Evolutionary conservation across 441 rosid genomes (phyloP).

Genomic region (Erysimum pusillum): DNA sequence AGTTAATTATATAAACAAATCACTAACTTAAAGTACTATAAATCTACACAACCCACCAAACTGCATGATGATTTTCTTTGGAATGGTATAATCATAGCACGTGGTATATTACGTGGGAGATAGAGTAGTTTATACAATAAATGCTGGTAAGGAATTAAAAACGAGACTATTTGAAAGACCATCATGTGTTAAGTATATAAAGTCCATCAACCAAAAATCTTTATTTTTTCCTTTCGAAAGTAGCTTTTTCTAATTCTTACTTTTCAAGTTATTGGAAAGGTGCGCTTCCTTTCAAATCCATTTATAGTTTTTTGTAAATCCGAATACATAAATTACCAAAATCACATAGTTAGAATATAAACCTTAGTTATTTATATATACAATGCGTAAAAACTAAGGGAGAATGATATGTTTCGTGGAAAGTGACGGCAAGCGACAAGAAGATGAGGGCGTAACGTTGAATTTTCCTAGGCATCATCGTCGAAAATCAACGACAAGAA

Average conservation of each 20-base stretch:
- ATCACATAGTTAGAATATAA: background rate
- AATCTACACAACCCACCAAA: conserved; percentile 15
- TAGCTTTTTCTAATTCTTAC: conserved; percentile 19
- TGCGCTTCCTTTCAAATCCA: background rate
- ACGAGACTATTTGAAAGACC: background rate
- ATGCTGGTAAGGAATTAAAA: background rate
- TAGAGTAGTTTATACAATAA: background rate
- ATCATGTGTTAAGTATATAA: background rate
- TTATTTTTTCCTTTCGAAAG: conserved; percentile 1
- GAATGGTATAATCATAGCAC: background rate
- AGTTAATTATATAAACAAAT: background rate
- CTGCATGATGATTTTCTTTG: background rate
- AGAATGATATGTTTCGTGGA: background rate
- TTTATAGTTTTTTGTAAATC: background rate
- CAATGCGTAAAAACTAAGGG: conserved; percentile 12
- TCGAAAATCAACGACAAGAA: too few species aligned
- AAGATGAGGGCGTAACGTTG: conserved; percentile 28
- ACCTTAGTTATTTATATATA: background rate
- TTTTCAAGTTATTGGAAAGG: conserved; percentile 1
- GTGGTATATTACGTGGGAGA: background rate
- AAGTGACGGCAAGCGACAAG: conserved; percentile 32
- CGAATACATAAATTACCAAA: background rate
- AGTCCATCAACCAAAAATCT: background rate
- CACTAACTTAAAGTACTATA: background rate
- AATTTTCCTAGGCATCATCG: too few species aligned